Percentiles rank a stretch among this genome's conserved stretches.
phyloP scores from a whole-genome alignment of 2,329 filamentous ascomycete genomes.

The Alternaria brassicicola region DNA sequence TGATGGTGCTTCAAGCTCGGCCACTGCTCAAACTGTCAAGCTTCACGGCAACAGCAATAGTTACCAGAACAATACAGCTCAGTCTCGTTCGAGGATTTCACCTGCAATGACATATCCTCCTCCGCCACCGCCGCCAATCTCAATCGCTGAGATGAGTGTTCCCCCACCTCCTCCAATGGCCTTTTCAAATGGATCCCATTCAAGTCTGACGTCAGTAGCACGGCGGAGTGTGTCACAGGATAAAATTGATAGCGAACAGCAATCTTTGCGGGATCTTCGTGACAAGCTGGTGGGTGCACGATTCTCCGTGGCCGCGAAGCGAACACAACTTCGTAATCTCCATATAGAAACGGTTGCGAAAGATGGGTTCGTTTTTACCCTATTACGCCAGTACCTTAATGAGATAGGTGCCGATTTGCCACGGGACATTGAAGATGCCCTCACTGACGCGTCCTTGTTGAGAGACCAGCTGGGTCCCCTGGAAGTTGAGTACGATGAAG shows the following conservation, averaged over 20 bases:
- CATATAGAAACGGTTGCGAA: not conserved
- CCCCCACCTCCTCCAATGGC: not conserved
- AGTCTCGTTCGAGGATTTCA: not conserved
- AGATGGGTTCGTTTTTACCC: not conserved
- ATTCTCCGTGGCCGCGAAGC: not conserved
- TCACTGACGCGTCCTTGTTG: not conserved
- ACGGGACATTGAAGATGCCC: not conserved
- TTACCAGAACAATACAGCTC: not conserved
- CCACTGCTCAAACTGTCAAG: not conserved
- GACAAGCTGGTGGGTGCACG: not conserved
- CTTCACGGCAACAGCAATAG: not conserved
- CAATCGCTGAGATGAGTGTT: not conserved
- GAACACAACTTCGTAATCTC: not conserved
- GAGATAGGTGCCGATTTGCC: not conserved
- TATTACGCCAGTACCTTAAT: not conserved
- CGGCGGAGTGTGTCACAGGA: not conserved
- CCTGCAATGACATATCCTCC: not conserved
- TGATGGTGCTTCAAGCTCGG: not conserved
- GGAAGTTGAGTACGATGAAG: conserved; percentile 10
- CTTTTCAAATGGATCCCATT: not conserved
- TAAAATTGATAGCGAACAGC: not conserved
- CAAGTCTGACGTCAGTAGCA: accelerated
- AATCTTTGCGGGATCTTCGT: not conserved
- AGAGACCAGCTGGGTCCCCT: conserved; percentile 5
- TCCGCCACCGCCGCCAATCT: not conserved